phyloP scores from a whole-genome alignment of 768 basidiomycete species.

The Agrocybe praecox region DNA sequence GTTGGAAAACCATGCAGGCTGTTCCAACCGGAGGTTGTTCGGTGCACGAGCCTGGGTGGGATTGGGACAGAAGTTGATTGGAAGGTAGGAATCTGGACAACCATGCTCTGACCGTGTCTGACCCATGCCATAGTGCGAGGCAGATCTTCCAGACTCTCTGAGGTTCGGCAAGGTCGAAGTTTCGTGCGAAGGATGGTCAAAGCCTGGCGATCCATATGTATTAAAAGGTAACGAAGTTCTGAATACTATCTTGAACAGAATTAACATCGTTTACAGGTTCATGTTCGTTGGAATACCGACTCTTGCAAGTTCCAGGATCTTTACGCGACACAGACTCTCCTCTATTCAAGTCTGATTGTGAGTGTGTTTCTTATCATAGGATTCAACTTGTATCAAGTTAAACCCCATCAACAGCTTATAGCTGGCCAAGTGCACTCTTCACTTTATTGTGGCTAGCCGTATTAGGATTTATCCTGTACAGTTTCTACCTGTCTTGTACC shows the following conservation, averaged over 20 bases:
- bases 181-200: slow-evolving; percentile 89
- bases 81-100: slow-evolving; percentile 58
- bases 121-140: slow-evolving; percentile 66
- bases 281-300: slow-evolving; percentile 83
- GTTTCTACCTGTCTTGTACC: slow-evolving; percentile 58
- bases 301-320: slow-evolving; percentile 66
- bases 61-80: slow-evolving; percentile 83
- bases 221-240: slow-evolving; percentile 63
- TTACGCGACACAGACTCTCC: slow-evolving; percentile 37
- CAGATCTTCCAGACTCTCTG: slow-evolving; percentile 82
- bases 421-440: slow-evolving; percentile 52
- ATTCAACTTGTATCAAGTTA: neutral
- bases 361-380: slow-evolving; percentile 10
- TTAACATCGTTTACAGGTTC: too few relatives aligned
- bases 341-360: slow-evolving; percentile 28
- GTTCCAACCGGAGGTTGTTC: slow-evolving; percentile 84
- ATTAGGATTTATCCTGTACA: slow-evolving; percentile 57
- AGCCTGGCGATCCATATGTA: slow-evolving; percentile 81
- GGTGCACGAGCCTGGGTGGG: slow-evolving; percentile 79
- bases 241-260: too few relatives aligned
- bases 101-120: neutral
- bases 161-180: slow-evolving; percentile 86
- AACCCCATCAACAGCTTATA: slow-evolving; percentile 40
- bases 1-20: slow-evolving; percentile 74
- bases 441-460: slow-evolving; percentile 57